These are phyloP conservation scores for Calonectria honghensis DNA, from an alignment of 2,329 filamentous ascomycete genomes.

Conservation along the genomic window DNA sequence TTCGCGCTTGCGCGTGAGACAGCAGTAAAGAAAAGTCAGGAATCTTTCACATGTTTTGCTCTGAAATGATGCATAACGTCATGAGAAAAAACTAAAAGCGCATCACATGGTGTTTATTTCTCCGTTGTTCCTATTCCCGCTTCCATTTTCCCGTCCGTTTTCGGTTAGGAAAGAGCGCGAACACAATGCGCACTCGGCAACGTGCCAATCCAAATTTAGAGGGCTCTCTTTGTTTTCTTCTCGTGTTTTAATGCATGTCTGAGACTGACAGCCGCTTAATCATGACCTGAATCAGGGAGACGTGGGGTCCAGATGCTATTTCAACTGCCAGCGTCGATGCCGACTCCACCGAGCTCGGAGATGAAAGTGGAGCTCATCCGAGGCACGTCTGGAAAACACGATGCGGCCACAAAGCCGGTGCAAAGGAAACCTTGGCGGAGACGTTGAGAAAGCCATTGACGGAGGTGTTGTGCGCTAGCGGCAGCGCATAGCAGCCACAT, in stretches of 20 bases:
- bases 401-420: neutral
- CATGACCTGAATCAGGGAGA: neutral
- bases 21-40: neutral
- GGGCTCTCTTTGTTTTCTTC: neutral
- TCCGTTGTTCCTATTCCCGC: neutral
- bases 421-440: conserved; percentile 1
- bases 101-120: neutral
- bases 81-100: neutral
- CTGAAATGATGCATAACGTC: neutral
- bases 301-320: neutral
- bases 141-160: neutral
- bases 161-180: neutral
- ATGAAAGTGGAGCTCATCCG: conserved; percentile 14
- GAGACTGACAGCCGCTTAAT: neutral
- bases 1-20: neutral
- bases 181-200: neutral
- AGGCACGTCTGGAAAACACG: neutral
- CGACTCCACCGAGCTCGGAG: conserved; percentile 20
- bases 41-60: neutral
- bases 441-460: neutral
- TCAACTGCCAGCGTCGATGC: neutral
- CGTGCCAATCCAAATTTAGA: neutral
- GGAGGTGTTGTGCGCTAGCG: neutral
- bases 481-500: neutral
- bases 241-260: too few relatives aligned